These are phyloP conservation scores for Scenedesmus sp. DNA, from an alignment of 163 green algal genomes.

Conservation along the genomic window DNA sequence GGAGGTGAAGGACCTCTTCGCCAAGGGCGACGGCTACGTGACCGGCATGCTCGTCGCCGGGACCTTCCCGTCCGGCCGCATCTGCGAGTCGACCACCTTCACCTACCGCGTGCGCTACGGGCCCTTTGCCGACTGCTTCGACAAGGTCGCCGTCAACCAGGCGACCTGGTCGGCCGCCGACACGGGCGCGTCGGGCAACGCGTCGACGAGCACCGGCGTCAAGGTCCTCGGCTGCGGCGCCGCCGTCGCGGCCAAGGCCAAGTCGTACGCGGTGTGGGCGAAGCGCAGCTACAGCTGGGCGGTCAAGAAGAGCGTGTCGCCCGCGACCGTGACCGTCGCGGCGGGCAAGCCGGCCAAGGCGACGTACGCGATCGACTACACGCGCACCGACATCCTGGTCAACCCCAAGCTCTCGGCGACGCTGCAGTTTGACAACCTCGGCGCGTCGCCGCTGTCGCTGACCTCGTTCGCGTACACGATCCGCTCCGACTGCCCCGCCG, in stretches of 20 bases:
- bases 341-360: neutral
- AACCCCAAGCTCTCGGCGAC: slow-evolving; percentile 23
- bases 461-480: slow-evolving; percentile 2
- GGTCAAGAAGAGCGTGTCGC: slow-evolving; percentile 7
- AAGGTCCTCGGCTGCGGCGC: slow-evolving; percentile 8
- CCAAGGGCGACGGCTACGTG: neutral
- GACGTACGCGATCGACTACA: slow-evolving; percentile 34
- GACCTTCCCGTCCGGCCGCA: slow-evolving; percentile 15
- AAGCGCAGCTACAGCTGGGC: slow-evolving; percentile 32
- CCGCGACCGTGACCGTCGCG: neutral
- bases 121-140: slow-evolving; percentile 33
- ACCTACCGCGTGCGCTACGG: slow-evolving; percentile 47
- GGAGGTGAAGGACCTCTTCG: slow-evolving; percentile 38
- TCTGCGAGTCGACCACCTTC: slow-evolving; percentile 40
- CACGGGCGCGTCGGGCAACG: slow-evolving; percentile 21
- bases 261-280: slow-evolving; percentile 11
- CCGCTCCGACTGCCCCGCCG: neutral
- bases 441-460: neutral
- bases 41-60: slow-evolving; percentile 24
- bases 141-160: slow-evolving; percentile 8
- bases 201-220: neutral
- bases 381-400: slow-evolving; percentile 9
- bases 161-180: slow-evolving; percentile 23
- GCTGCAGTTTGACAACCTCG: slow-evolving; percentile 33
- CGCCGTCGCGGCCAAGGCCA: slow-evolving; percentile 4